These are phyloP conservation scores for Xanthoceras sorbifolium DNA, from an alignment of 345 rosid genomes.

Conservation along the genomic window DNA sequence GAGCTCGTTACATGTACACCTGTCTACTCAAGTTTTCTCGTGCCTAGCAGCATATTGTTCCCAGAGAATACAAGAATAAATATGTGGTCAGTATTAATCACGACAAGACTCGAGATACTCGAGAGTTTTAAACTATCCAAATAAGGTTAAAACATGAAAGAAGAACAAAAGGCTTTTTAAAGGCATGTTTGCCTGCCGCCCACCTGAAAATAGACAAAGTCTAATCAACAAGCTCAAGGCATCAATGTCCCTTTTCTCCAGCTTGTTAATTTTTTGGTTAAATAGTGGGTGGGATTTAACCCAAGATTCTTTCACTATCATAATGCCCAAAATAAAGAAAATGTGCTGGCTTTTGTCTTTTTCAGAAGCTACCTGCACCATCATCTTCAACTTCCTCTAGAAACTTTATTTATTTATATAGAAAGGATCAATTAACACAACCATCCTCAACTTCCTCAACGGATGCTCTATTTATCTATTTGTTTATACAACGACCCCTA, in stretches of 20 bases:
- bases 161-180: not conserved
- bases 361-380: slow-evolving; percentile 23
- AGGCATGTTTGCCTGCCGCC: not conserved
- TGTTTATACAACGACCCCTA: not conserved
- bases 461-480: slow-evolving; percentile 13
- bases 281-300: not conserved
- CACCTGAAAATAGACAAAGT: not conserved
- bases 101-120: not conserved
- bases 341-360: slow-evolving; percentile 28
- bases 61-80: too few relatives aligned
- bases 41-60: too few relatives aligned
- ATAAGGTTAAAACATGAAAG: not conserved
- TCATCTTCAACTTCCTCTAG: slow-evolving; percentile 15
- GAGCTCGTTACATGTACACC: too few relatives aligned
- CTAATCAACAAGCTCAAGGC: not conserved
- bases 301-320: slow-evolving; percentile 15
- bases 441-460: slow-evolving; percentile 7
- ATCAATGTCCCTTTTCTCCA: slow-evolving; percentile 5
- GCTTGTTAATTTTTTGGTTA: not conserved
- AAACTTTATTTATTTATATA: not conserved
- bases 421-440: slow-evolving; percentile 18
- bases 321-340: not conserved
- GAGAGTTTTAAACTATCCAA: not conserved
- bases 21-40: too few relatives aligned
- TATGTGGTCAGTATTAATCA: not conserved